A percentile compares a stretch with the other conserved stretches of the same genome.
Conservation (phyloP, 768 basidiomycete species). For the Tricholoma hemisulphureum region DNA sequence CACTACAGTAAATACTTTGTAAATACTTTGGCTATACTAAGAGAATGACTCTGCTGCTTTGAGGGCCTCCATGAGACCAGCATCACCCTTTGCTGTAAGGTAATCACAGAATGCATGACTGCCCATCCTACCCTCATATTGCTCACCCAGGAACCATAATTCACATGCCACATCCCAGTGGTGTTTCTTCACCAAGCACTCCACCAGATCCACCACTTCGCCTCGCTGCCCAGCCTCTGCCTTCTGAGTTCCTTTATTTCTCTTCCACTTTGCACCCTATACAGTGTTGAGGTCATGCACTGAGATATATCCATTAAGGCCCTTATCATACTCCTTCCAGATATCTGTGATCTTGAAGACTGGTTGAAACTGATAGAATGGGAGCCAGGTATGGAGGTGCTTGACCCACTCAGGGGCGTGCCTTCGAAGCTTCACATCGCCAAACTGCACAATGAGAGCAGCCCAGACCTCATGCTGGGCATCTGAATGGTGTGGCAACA, state of each 20-base stretch:
- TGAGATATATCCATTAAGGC: background rate
- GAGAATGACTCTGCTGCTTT: background rate
- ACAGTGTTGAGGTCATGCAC: background rate
- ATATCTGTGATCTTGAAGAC: background rate
- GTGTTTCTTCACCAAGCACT: background rate
- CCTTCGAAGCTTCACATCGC: background rate
- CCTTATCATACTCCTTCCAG: background rate
- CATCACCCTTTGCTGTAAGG: background rate
- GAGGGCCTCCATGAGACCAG: background rate
- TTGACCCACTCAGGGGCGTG: background rate
- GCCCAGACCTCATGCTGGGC: background rate
- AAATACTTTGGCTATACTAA: background rate
- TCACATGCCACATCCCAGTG: background rate
- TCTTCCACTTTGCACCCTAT: background rate
- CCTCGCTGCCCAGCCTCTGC: background rate
- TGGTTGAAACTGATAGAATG: background rate
- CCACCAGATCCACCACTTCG: background rate
- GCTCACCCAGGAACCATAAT: background rate
- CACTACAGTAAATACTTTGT: background rate
- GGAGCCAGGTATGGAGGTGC: background rate
- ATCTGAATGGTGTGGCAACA: background rate
- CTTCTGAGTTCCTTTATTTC: background rate
- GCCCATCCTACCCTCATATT: background rate
- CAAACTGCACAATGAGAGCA: background rate
- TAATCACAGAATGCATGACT: background rate